Conservation (phyloP, 768 basidiomycete genomes). For the Tricholoma flavovirens region DNA sequence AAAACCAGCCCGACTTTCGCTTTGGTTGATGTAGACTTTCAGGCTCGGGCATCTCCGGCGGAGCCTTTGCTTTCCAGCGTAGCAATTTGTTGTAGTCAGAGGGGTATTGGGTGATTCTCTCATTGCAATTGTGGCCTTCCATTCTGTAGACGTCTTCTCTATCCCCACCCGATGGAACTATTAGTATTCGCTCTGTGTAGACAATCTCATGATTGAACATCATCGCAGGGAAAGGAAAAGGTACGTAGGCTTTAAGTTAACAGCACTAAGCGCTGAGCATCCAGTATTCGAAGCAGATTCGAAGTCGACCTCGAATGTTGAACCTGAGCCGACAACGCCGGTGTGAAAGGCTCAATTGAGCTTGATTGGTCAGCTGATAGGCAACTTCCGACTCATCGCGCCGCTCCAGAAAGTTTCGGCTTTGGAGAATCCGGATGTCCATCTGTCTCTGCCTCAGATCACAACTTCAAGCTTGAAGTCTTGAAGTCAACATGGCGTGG, state of each 20-base stretch:
- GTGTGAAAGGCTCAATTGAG: too few relatives aligned
- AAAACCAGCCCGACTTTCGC: slow-evolving; percentile 23
- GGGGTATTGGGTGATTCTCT: neutral
- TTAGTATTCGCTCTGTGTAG: neutral
- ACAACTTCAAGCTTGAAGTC: too few relatives aligned
- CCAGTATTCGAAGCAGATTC: too few relatives aligned
- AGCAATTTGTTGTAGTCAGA: neutral
- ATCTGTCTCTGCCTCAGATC: too few relatives aligned
- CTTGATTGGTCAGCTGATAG: too few relatives aligned
- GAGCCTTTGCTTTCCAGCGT: neutral
- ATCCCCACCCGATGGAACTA: neutral
- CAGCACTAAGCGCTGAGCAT: neutral
- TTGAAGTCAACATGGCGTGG: too few relatives aligned
- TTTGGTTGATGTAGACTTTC: slow-evolving; percentile 7
- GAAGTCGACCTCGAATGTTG: too few relatives aligned
- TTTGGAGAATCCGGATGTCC: too few relatives aligned
- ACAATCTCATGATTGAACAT: neutral
- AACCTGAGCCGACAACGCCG: too few relatives aligned
- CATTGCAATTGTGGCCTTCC: neutral
- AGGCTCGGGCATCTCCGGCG: neutral
- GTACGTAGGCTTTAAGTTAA: neutral
- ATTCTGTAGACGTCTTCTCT: neutral
- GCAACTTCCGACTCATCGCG: too few relatives aligned
- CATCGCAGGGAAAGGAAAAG: neutral
- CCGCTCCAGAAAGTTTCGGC: too few relatives aligned